phyloP scores from a whole-genome alignment of 1,284 basidiomycete species.

The Pisolithus thermaeus region DNA sequence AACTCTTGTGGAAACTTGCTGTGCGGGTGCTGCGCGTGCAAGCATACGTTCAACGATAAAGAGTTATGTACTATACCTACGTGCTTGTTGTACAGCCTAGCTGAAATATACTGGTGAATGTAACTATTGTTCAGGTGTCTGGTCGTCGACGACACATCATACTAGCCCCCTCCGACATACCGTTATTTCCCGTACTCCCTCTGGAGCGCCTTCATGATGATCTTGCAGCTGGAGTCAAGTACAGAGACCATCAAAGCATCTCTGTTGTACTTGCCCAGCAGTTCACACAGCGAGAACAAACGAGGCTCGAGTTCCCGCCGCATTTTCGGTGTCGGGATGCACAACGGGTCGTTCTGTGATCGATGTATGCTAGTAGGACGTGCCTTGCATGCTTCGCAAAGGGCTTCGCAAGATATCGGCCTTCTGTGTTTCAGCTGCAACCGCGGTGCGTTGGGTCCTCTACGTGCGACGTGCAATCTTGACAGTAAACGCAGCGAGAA shows the following conservation, averaged over 20 bases:
- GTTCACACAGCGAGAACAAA: constrained; percentile 72
- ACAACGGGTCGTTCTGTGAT: constrained; percentile 65
- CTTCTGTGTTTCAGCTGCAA: constrained; percentile 41
- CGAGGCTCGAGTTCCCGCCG: constrained; percentile 73
- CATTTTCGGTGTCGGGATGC: constrained; percentile 52
- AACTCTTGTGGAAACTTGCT: constrained; percentile 4
- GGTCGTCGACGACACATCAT: too few relatives aligned
- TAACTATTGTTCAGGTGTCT: too few relatives aligned
- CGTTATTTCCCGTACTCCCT: constrained; percentile 78
- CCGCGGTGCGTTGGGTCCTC: neutral
- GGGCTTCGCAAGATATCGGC: constrained; percentile 70
- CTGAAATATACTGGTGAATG: too few relatives aligned
- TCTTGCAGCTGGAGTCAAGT: constrained; percentile 69
- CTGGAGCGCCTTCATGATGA: constrained; percentile 79
- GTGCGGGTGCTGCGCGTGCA: neutral
- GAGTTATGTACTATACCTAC: constrained; percentile 22
- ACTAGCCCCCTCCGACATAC: constrained; percentile 78
- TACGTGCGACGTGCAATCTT: constrained; percentile 59
- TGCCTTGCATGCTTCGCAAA: constrained; percentile 83
- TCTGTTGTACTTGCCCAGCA: constrained; percentile 74
- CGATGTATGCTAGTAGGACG: constrained; percentile 74
- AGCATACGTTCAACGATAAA: neutral
- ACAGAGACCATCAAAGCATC: constrained; percentile 76
- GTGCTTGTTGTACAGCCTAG: constrained; percentile 10
- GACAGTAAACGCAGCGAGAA: constrained; percentile 62